Base-by-base conservation (phyloP, 257 asterid species). In the Verbascum thapsus region DNA sequence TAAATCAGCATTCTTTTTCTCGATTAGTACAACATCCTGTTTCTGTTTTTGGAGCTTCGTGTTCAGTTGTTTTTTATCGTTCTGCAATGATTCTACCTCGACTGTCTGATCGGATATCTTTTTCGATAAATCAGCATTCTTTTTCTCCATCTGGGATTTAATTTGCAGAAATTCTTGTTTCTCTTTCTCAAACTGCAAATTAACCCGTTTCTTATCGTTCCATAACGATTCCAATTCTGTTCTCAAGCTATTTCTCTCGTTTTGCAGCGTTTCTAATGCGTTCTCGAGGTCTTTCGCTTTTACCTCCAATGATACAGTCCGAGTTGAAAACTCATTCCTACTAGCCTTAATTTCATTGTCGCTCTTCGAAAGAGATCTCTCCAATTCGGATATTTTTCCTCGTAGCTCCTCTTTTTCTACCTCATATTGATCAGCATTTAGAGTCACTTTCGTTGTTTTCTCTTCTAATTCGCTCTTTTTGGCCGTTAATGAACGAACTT, bases 361-460 rank as follows among this genome's bases (percentile, higher is more conserved):
- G 13, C 53, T 80, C 47, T 60, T 47, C 48, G 44, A 37, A 12
- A 81, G 64, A 40, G 74, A 72, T 6, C 51, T 73, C 66, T 82
- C 76, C 42, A 78, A 40, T 26, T 67, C 80, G 11, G 61, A 69
- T 30, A 77, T 59, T 37, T 63, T 75, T 54, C 45, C 50, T 10
- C 66, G 70, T 5, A 85, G 70, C 67, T 68, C 77, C 61, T 75
- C 77, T 8, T 81, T 88, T 42, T 81, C 85, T 0, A 12, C 12
- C 8, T 58, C 56, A 1, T 59, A 53, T 48, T 64, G 78, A 38
- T 52, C 67, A 2, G 68, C 76, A 52, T 83, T 83, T 1, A 51
- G 44, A 20, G 40, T 75, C 49, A 58, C 58, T 67, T 51, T 58
- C n/a, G 61, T 65, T 22, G 81, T 49, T 53, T 80, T 77, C 66